phyloP scores from a whole-genome alignment of 2,329 filamentous ascomycete species.

The Cercospora zeae-maydis region DNA sequence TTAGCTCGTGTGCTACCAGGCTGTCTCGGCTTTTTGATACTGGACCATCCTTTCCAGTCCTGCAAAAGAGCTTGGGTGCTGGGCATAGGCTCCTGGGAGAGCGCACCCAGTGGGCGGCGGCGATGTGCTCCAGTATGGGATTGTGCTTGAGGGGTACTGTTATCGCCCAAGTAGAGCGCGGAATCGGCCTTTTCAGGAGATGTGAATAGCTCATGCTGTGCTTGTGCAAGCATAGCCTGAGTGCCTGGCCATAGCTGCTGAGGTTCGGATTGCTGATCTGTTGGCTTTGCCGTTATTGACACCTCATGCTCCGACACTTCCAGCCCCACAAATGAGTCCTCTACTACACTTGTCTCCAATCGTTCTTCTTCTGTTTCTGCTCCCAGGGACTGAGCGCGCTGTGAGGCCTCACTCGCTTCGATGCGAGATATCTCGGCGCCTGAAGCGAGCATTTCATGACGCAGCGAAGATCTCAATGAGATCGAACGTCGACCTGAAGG shows the following conservation, averaged over 20 bases:
- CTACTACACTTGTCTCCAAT: not conserved
- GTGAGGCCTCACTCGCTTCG: conserved; percentile 21
- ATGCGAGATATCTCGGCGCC: conserved; percentile 25
- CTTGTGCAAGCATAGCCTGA: conserved; percentile 31
- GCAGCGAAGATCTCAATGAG: conserved; percentile 24
- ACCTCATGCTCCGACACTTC: not conserved
- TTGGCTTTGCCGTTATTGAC: not conserved
- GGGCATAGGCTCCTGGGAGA: conserved; percentile 31
- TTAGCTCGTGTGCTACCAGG: conserved; percentile 12
- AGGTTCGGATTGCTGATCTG: not conserved
- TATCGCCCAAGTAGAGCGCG: conserved; percentile 10
- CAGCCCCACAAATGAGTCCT: not conserved
- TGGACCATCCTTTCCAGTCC: conserved; percentile 41
- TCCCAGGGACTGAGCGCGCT: not conserved
- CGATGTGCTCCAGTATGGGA: conserved; percentile 32
- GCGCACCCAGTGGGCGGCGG: conserved; percentile 20
- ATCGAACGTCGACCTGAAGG: conserved; percentile 15
- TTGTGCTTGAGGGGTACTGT: conserved; percentile 33
- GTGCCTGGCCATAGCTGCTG: conserved; percentile 26
- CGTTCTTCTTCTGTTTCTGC: not conserved
- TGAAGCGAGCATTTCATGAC: conserved; percentile 26
- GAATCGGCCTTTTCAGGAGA: conserved; percentile 29
- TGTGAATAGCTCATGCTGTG: conserved; percentile 31
- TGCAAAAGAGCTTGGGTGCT: conserved; percentile 47
- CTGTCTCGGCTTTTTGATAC: conserved; percentile 39